Conservation (phyloP, 805 yeast species). For the Metschnikowia colocasiae region DNA sequence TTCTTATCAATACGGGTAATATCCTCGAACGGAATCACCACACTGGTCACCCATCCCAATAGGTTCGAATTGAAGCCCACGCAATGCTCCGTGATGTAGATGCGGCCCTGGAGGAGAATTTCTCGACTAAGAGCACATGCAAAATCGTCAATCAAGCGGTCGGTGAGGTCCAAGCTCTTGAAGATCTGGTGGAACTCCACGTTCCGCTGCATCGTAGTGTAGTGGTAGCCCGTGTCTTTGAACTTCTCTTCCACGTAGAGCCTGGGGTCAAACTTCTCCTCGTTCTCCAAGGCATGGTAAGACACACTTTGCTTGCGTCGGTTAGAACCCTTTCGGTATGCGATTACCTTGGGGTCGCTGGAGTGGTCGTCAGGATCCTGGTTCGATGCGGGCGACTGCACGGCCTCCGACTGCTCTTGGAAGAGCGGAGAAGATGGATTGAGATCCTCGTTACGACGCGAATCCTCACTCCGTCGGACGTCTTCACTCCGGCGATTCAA, state of each 20-base stretch:
- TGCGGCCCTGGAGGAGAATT: constrained; percentile 79
- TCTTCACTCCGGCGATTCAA: constrained; percentile 3
- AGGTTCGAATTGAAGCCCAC: constrained; percentile 84
- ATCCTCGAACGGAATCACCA: constrained; percentile 68
- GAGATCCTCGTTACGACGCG: background rate
- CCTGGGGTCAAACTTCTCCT: constrained; percentile 33
- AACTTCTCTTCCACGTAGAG: constrained; percentile 57
- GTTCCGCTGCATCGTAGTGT: constrained; percentile 52
- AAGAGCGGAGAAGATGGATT: background rate
- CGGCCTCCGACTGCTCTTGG: constrained; percentile 1
- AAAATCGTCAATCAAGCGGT: constrained; percentile 78
- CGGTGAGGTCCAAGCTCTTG: constrained; percentile 61
- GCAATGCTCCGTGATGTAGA: constrained; percentile 74
- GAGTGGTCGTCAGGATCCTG: constrained; percentile 5
- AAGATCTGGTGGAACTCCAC: constrained; percentile 76
- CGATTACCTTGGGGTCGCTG: constrained; percentile 35
- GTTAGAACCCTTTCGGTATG: constrained; percentile 36
- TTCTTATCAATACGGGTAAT: constrained; percentile 73
- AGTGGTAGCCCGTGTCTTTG: constrained; percentile 56
- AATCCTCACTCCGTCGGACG: background rate
- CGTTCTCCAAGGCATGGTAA: constrained; percentile 8
- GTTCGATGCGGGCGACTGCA: background rate
- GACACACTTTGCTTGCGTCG: constrained; percentile 29
- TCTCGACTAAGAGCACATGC: constrained; percentile 88
- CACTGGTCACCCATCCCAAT: constrained; percentile 85